Evolutionary conservation across 495 filamentous ascomycete genomes (phyloP), one percentile per base, ranked within the genome.

Genomic region (Penicillium argentinense): DNA sequence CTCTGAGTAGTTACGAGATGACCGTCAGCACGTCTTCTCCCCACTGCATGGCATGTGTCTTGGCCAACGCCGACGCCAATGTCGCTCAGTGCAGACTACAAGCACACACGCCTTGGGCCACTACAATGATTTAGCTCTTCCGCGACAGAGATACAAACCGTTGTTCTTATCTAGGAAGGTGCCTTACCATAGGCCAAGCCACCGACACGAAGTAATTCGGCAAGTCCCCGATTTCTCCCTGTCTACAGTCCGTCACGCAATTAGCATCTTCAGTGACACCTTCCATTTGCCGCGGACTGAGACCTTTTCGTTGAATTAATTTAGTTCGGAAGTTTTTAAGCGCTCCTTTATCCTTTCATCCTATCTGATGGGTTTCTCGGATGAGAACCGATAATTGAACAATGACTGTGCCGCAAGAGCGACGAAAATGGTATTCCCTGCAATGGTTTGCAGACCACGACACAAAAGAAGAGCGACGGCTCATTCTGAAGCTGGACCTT

Each of bases 401-500:
- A n/a, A 61, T 64, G 57, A 33, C 44, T 11, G 34, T 53, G 18
- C 48, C 49, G 23, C 49, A 64, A 22, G 47, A 57, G 22, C 57
- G 46, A 28, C 47, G 51, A 42, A 66, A 67, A 55, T 73, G 72
- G 72, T 72, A 68, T 41, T 48, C 55, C 3, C 27, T 62, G n/a
- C 57, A 66, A 29, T 74, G 69, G 66, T 76, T 67, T 39, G 49
- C 66, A n/a, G 60, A 66, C 29, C 40, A 60, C n/a, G 72, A 73
- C 44, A 72, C 64, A 28, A 56, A 65, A 18, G 64, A 66, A 27
- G 71, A 77, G 36, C 54, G 73, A 23, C 42, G 45, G 11, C 63
- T 75, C 21, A 69, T 78, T 34, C 51, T 64, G 23, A 78, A 76
- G 42, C 60, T 78, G 25, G 75, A 76, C 45, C 47, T 67, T 7